A percentile compares a stretch with the other conserved stretches of the same genome.
phyloP scores from a whole-genome alignment of 345 rosid genomes.

The Pseudoturritis turrita region DNA sequence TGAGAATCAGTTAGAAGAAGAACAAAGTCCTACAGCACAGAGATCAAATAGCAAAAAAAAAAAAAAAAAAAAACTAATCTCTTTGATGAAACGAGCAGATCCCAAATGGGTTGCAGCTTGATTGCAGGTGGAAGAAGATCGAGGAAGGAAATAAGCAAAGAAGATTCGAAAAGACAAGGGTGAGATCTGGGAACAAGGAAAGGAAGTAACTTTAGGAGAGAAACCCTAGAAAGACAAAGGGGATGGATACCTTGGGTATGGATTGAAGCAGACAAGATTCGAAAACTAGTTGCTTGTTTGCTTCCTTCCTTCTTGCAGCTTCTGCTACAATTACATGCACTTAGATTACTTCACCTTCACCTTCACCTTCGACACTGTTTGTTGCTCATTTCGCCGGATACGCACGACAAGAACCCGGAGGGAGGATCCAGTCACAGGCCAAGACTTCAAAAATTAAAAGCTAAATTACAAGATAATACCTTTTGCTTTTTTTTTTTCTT shows the following conservation, averaged over 20 bases:
- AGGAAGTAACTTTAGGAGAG: slow-evolving; percentile 9
- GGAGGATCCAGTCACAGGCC: slow-evolving; percentile 5
- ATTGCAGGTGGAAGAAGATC: background rate
- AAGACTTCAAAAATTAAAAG: background rate
- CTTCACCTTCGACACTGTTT: slow-evolving; percentile 7
- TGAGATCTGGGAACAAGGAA: slow-evolving; percentile 15
- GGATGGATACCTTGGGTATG: slow-evolving; percentile 24
- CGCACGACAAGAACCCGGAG: slow-evolving; percentile 18
- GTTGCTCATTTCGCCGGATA: slow-evolving; percentile 17
- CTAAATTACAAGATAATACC: slow-evolving; percentile 8
- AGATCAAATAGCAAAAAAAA: background rate
- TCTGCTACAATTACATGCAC: slow-evolving; percentile 4
- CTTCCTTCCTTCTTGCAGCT: too few relatives aligned
- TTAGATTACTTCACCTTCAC: background rate
- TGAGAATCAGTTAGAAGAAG: slow-evolving; percentile 12
- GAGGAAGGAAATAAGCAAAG: background rate
- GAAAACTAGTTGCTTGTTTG: background rate
- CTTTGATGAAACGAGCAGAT: slow-evolving; percentile 8
- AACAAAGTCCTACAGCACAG: background rate
- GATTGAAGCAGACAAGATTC: slow-evolving; percentile 18
- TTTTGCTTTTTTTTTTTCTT: slow-evolving; percentile 2
- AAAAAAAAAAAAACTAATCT: background rate
- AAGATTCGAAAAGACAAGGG: background rate
- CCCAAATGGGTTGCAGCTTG: background rate
- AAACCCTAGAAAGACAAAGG: slow-evolving; percentile 22